These are phyloP conservation scores for Megacollybia marginata DNA, from an alignment of 768 basidiomycete genomes.

Conservation along the genomic window DNA sequence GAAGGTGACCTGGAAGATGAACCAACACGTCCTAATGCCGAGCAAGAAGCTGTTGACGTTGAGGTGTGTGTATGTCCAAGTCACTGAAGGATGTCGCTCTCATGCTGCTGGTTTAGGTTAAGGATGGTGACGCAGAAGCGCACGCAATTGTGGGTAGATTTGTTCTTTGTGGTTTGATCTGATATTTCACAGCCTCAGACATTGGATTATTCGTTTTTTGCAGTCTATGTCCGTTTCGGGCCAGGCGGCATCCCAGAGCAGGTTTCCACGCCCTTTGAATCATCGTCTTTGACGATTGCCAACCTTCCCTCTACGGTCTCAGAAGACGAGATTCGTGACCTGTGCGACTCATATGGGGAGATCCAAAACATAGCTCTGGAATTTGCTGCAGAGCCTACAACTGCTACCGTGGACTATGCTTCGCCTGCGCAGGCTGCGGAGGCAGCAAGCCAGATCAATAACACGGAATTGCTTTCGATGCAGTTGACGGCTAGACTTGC, in stretches of 20 bases:
- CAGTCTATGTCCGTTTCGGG: constrained; percentile 3
- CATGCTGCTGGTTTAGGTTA: too few species aligned
- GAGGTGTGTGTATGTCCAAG: neutral
- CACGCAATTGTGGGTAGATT: neutral
- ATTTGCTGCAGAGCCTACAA: neutral
- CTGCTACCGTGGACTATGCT: neutral
- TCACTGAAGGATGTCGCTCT: neutral
- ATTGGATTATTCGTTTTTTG: constrained; percentile 1
- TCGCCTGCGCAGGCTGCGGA: neutral
- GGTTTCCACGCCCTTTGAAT: constrained; percentile 6
- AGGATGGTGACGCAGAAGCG: neutral
- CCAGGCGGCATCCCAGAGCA: constrained; percentile 3
- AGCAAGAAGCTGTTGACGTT: neutral
- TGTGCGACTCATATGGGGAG: constrained; percentile 1
- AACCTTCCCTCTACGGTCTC: constrained; percentile 1
- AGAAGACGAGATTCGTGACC: neutral
- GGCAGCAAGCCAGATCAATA: constrained; percentile 1
- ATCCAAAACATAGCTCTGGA: neutral
- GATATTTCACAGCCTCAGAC: neutral
- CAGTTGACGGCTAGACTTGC: constrained; percentile 3
- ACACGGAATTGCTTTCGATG: neutral
- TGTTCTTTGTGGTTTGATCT: neutral
- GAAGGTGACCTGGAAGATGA: neutral
- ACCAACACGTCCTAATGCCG: constrained; percentile 14
- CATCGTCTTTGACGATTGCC: neutral